phyloP scores from a whole-genome alignment of 495 filamentous ascomycete species.

The Tricharina praecox region DNA sequence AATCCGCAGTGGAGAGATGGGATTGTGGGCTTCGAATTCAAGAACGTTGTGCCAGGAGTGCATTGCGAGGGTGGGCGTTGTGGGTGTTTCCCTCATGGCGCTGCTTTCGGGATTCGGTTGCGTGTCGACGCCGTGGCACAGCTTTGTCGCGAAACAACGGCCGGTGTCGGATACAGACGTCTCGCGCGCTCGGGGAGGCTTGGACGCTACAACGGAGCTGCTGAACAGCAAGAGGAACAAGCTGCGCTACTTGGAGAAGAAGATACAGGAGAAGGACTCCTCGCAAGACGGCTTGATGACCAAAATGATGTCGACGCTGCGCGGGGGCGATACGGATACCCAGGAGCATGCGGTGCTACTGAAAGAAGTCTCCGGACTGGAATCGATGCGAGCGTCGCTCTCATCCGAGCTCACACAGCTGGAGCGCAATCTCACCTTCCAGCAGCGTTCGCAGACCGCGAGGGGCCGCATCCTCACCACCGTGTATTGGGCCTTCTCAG shows the following conservation, averaged over 20 bases:
- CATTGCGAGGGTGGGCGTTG: slow-evolving; percentile 60
- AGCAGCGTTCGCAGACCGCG: slow-evolving; percentile 43
- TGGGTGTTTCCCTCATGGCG: slow-evolving; percentile 69
- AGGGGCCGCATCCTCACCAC: slow-evolving; percentile 41
- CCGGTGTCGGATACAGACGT: slow-evolving; percentile 54
- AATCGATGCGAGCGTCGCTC: slow-evolving; percentile 54
- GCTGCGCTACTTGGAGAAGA: slow-evolving; percentile 41
- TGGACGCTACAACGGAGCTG: slow-evolving; percentile 62
- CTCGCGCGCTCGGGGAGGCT: slow-evolving; percentile 50
- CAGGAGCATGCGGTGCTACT: slow-evolving; percentile 36
- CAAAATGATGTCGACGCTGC: slow-evolving; percentile 48
- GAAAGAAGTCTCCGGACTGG: slow-evolving; percentile 61
- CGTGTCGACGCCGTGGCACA: slow-evolving; percentile 65
- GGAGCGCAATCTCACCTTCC: slow-evolving; percentile 36
- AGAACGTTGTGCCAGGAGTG: slow-evolving; percentile 50
- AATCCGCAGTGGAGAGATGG: slow-evolving; percentile 31
- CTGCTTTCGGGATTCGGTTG: slow-evolving; percentile 66
- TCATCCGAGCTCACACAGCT: slow-evolving; percentile 42
- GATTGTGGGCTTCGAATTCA: slow-evolving; percentile 19
- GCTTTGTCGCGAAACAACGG: slow-evolving; percentile 44
- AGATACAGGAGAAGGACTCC: slow-evolving; percentile 24
- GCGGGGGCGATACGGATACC: slow-evolving; percentile 41
- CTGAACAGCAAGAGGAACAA: slow-evolving; percentile 49
- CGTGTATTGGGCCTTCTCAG: slow-evolving; percentile 45
- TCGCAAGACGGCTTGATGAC: slow-evolving; percentile 43